These are phyloP conservation scores for Ogataea glucozyma DNA, from an alignment of 805 yeast species.

Conservation along the genomic window DNA sequence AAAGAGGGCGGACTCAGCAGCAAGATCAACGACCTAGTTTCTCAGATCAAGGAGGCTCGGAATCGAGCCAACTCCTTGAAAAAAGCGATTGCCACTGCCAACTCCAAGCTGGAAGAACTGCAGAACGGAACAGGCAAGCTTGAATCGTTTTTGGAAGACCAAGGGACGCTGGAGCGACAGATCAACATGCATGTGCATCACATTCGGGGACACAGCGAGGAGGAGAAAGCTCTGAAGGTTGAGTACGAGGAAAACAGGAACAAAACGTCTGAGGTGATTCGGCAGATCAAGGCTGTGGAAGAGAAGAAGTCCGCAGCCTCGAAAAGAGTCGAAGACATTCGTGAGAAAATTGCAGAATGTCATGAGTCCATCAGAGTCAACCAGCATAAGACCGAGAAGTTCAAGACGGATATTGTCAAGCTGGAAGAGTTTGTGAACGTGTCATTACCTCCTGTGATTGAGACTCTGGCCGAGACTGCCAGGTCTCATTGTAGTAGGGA, in stretches of 20 bases:
- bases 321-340: conserved; percentile 22
- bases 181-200: conserved; percentile 27
- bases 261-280: conserved; percentile 14
- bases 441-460: conserved; percentile 32
- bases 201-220: conserved; percentile 25
- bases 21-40: conserved; percentile 6
- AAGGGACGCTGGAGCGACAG: conserved; percentile 33
- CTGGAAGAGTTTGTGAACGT: conserved; percentile 29
- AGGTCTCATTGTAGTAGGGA: conserved; percentile 47
- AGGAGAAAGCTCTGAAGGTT: conserved; percentile 9
- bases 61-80: conserved; percentile 20
- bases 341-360: conserved; percentile 27
- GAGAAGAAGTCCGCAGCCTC: conserved; percentile 11
- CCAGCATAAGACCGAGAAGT: conserved; percentile 23
- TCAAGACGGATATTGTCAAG: conserved; percentile 27
- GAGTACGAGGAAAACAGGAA: conserved; percentile 17
- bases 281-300: conserved; percentile 12
- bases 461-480: conserved; percentile 33
- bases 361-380: conserved; percentile 14
- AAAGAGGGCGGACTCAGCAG: conserved; percentile 9
- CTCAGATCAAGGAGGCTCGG: conserved; percentile 16
- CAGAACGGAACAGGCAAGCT: conserved; percentile 43
- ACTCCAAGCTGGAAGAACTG: conserved; percentile 44
- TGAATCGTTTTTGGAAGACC: conserved; percentile 37
- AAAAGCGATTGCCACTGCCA: conserved; percentile 35